A percentile compares a stretch with the other conserved stretches of the same genome.
Evolutionary conservation across 306 rosid species (phyloP).

Genomic region (Gleditsia sinensis): DNA sequence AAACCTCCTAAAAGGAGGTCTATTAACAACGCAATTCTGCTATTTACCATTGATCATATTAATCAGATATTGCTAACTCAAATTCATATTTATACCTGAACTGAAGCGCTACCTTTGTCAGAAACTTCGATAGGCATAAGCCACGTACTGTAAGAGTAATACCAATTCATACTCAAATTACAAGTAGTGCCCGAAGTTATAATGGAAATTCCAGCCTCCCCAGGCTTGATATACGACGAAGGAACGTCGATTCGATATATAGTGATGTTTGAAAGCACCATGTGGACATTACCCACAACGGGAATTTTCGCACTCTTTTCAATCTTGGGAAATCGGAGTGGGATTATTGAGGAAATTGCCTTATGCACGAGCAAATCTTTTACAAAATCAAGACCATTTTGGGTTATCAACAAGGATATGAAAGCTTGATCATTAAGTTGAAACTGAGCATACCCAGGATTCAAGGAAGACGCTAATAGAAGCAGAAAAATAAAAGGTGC

Average conservation of each 20-base stretch:
- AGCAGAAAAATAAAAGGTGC: slow-evolving; percentile 47
- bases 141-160: slow-evolving; percentile 76
- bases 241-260: slow-evolving; percentile 62
- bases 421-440: slow-evolving; percentile 52
- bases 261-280: slow-evolving; percentile 65
- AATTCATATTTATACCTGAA: slow-evolving; percentile 56
- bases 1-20: background rate
- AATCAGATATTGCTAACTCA: background rate
- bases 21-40: slow-evolving; percentile 11
- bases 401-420: slow-evolving; percentile 62
- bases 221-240: slow-evolving; percentile 58
- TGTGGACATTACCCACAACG: slow-evolving; percentile 60
- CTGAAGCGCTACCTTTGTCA: slow-evolving; percentile 70
- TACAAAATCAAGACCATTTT: slow-evolving; percentile 77
- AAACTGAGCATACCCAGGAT: slow-evolving; percentile 44
- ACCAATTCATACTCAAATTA: slow-evolving; percentile 79
- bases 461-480: slow-evolving; percentile 43
- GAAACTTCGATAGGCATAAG: slow-evolving; percentile 62
- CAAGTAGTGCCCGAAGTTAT: slow-evolving; percentile 73
- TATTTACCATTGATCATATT: background rate
- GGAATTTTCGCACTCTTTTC: slow-evolving; percentile 62
- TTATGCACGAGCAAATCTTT: slow-evolving; percentile 60
- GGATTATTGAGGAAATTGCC: slow-evolving; percentile 69
- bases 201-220: slow-evolving; percentile 61
- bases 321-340: slow-evolving; percentile 66